A percentile compares a stretch with the other conserved stretches of the same genome.
phyloP scores from a whole-genome alignment of 495 filamentous ascomycete genomes.

The Talaromyces wortmannii region DNA sequence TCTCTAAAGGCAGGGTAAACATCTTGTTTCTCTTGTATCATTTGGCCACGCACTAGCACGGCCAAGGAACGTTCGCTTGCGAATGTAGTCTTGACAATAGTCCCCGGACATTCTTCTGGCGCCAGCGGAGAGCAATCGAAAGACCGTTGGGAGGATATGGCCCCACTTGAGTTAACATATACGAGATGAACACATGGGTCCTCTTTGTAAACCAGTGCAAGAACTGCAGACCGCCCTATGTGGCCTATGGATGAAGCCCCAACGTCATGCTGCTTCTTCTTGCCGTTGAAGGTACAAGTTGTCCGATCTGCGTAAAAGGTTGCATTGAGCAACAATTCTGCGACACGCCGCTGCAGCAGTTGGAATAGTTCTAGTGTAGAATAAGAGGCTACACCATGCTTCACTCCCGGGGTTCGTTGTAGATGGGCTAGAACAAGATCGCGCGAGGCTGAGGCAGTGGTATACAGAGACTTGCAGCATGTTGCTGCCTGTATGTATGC shows the following conservation, averaged over 20 bases:
- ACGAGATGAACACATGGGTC: constrained; percentile 22
- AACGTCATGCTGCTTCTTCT: constrained; percentile 14
- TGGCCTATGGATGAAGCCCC: constrained; percentile 20
- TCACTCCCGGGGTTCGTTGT: constrained; percentile 21
- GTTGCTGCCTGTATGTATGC: constrained; percentile 27
- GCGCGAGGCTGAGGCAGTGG: constrained; percentile 71
- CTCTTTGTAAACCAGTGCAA: constrained; percentile 18
- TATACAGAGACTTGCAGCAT: constrained; percentile 53
- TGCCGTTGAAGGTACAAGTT: constrained; percentile 13
- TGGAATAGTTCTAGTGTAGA: constrained; percentile 19
- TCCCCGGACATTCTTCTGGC: neutral
- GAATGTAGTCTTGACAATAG: neutral
- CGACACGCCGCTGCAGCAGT: constrained; percentile 14
- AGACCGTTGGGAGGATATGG: constrained; percentile 4
- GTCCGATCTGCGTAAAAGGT: constrained; percentile 18
- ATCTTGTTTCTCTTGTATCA: neutral
- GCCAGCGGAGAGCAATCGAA: constrained; percentile 3
- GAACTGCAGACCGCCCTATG: neutral
- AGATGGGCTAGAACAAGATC: constrained; percentile 27
- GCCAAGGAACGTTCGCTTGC: neutral
- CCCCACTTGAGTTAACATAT: constrained; percentile 8
- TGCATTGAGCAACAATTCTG: constrained; percentile 23
- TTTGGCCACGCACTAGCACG: neutral
- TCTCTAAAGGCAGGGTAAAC: neutral
- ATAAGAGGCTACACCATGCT: constrained; percentile 6